These are phyloP conservation scores for Gossypium lobatum DNA, from an alignment of 441 rosid species.

Conservation along the genomic window DNA sequence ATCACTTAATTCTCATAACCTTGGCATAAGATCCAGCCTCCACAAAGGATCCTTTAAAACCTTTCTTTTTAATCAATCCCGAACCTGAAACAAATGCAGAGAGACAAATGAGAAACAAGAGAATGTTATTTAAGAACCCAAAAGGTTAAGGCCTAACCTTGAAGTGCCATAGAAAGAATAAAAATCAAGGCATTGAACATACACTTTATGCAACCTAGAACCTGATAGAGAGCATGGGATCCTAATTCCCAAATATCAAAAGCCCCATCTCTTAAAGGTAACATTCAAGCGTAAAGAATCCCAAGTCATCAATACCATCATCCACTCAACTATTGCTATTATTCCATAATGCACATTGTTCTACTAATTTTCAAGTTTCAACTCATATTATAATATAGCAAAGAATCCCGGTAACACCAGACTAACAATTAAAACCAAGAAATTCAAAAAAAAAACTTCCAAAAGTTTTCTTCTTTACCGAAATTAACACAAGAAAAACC, in stretches of 20 bases:
- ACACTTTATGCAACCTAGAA: neutral
- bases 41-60: slow-evolving; percentile 67
- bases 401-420: neutral
- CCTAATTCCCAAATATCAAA: neutral
- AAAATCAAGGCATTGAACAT: neutral
- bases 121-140: neutral
- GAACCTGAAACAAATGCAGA: slow-evolving; percentile 46
- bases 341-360: neutral
- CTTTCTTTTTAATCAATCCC: slow-evolving; percentile 71
- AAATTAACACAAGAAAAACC: neutral
- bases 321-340: neutral
- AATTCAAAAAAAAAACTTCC: neutral
- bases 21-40: slow-evolving; percentile 86
- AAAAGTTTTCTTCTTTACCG: neutral
- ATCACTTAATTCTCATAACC: slow-evolving; percentile 29
- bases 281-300: neutral
- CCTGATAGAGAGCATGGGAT: neutral
- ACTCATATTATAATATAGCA: neutral
- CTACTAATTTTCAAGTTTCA: neutral
- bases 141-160: neutral
- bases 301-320: neutral
- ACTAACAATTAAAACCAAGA: neutral
- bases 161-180: neutral
- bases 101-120: neutral
- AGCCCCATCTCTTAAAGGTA: neutral